Evolutionary conservation across 371 early-diverging fungal species (phyloP), one percentile per base, ranked within the genome.

Genomic region (Mycotypha africana): DNA sequence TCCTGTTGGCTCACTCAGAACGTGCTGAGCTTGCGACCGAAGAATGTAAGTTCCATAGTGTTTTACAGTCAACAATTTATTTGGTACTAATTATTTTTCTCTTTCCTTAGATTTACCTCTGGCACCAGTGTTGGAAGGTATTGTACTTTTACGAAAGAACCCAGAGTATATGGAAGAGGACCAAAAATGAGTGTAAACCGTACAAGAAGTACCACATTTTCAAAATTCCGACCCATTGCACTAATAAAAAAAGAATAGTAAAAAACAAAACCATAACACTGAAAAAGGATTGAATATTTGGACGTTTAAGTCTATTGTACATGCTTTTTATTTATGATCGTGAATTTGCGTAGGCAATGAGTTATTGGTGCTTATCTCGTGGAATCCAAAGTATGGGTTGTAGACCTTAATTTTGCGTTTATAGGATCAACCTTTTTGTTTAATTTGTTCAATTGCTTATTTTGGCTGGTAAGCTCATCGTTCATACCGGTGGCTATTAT

Each of bases 11-110:
- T 15, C 88, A 93, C 60, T 86, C 88, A 38, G 99, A 99, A 73
- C 86, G 95, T 43, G 99, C 99, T 12, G 99, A 99, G 72, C 70
- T 98, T 28, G 95, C 94, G 15, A 95, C 93, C 7, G 98, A 98
- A 66, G 95, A 97, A 79, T 97, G 77, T 81, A 78, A 60, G 71
- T 57, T 11, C n/a, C n/a, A n/a, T n/a, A n/a, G n/a, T n/a, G n/a
- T n/a, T n/a, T n/a, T n/a, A n/a, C n/a, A n/a, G n/a, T n/a, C n/a
- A n/a, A n/a, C n/a, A n/a, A n/a, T n/a, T n/a, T n/a, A n/a, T n/a
- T n/a, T n/a, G n/a, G n/a, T 7, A 12, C 39, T 49, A 2, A 58
- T 35, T 22, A 7, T 22, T 25, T 42, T 47, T 40, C 22, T 14
- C 25, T 24, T 26, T 16, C 33, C 31, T 25, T 60, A 81, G 81